Evolutionary conservation across 441 rosid species (phyloP), one percentile per base, ranked within the genome.

Genomic region (Gossypium aridum): DNA sequence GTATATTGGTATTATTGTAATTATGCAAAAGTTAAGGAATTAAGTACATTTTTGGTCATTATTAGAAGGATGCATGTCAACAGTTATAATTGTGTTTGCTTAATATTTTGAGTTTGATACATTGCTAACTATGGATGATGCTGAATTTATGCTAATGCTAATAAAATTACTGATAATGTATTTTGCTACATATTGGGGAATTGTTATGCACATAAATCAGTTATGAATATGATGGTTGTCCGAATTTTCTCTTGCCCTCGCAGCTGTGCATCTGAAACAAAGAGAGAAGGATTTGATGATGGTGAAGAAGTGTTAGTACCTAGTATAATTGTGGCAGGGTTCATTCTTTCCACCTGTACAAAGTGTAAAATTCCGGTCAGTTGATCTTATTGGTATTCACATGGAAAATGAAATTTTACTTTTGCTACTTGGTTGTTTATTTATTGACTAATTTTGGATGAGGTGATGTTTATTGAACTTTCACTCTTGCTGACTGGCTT

Each of bases 281-380:
- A 82, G 72, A 79, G 65, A 71, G 85, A 78, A 77, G 87, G 72
- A 80, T 80, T 73, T 78, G 89, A 88, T 80, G 86, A 83, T 64
- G 73, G 34, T 73, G 80, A 74, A 75, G 90, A 74, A 75, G 90
- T 88, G 72, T 79, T 83, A 43, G 64, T 91, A 67, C 80, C 82
- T 37, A 77, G 75, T 80, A 84, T 85, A 72, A 80, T 89, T 78
- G 86, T 91, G 73, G 98, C 92, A 83, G 93, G 95, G 71, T 92
- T 94, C 79, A 87, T 84, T 75, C 84, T 96, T 80, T 90, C 97
- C 66, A 74, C 89, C 78, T 82, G 78, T 68, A 85, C 87, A 55
- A 84, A 87, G 76, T 77, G 59, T 84, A 86, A 83, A 70, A 71
- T 86, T 74, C 80, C 90, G 98, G 99, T 94, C 78, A 70, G 70